Evolutionary conservation across 2,329 filamentous ascomycete species (phyloP), one percentile per base, ranked within the genome.

Genomic region (Cyphellophora europaea): DNA sequence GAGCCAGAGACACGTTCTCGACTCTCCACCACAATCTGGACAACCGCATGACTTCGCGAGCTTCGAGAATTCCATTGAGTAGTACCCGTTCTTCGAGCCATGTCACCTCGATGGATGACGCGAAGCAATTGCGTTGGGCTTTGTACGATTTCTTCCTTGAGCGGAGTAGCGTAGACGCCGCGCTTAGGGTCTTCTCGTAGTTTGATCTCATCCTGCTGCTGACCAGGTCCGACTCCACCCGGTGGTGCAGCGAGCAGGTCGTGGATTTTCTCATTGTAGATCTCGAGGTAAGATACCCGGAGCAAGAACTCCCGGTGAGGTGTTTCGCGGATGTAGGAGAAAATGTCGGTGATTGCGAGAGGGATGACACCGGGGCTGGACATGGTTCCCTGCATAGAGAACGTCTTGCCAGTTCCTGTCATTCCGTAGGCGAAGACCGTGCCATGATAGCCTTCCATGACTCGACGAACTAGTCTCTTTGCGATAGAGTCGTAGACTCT

Each of bases 381-480:
- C 30, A 88, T 87, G 8, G 91, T 98, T 49, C 91, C 91, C 65
- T 98, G 91, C 91, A 98, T 98, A 25, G 89, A 96, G 58, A 96
- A 98, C 1, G 91, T 98, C 66, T 98, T 98, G 49, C 91, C 91
- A 1, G 91, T 96, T 43, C 91, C 91, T 3, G 91, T 98, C 88
- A 96, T 96, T 54, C 91, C 91, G 57, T 98, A 98, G 12, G 89
- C 89, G 10, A 32, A 32, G 18, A 32, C 30, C 6, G 30, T 32
- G 30, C 89, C 91, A 53, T 96, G 89, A 57, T 96, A 98, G 27
- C 91, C 91, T 65, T 98, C 91, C 91, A 98, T 98, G 32, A 98
- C 91, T 51, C 91, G 74, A 49, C 91, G 82, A 30, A 98, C 91
- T 33, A 98, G 69, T 43, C 91, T 82, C 62, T 96, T 96, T 28